Percentiles rank a stretch among this genome's conserved stretches.
These are phyloP conservation scores for Ensete ventricosum DNA, from an alignment of 176 grass and related monocot genomes.

Conservation along the genomic window DNA sequence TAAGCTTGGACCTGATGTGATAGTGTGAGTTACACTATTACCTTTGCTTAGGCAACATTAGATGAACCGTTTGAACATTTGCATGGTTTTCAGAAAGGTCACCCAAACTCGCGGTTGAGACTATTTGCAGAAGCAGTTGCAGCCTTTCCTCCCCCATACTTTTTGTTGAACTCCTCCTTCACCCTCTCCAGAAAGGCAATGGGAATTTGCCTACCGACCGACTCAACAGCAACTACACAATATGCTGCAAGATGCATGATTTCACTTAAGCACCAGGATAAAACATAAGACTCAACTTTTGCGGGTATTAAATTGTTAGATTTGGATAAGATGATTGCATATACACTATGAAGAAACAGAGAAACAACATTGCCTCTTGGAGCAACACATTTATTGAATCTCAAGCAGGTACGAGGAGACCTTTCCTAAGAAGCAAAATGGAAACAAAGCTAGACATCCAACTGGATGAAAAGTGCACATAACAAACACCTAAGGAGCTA, in stretches of 20 bases:
- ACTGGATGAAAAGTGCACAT: background rate
- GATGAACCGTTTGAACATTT: background rate
- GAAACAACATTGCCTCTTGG: background rate
- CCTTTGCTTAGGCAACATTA: background rate
- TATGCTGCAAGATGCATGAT: constrained; percentile 35
- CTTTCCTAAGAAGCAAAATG: background rate
- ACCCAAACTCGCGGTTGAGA: constrained; percentile 81
- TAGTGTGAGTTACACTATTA: background rate
- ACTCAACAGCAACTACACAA: constrained; percentile 58
- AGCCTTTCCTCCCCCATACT: constrained; percentile 61
- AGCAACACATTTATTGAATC: background rate
- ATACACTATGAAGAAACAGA: no score
- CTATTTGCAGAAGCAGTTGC: constrained; percentile 58
- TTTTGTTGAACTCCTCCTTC: constrained; percentile 64
- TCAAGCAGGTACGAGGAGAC: background rate
- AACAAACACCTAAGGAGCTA: background rate
- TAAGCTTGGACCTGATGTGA: constrained; percentile 45
- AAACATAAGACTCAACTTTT: background rate
- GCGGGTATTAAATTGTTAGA: no score
- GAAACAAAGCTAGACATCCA: background rate
- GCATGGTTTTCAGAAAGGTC: background rate
- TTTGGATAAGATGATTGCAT: no score
- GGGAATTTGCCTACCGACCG: constrained; percentile 50
- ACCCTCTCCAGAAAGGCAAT: constrained; percentile 72
- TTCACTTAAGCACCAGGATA: constrained; percentile 10